Conservation (phyloP, 1,284 basidiomycete genomes). For the Flammula alnicola region DNA sequence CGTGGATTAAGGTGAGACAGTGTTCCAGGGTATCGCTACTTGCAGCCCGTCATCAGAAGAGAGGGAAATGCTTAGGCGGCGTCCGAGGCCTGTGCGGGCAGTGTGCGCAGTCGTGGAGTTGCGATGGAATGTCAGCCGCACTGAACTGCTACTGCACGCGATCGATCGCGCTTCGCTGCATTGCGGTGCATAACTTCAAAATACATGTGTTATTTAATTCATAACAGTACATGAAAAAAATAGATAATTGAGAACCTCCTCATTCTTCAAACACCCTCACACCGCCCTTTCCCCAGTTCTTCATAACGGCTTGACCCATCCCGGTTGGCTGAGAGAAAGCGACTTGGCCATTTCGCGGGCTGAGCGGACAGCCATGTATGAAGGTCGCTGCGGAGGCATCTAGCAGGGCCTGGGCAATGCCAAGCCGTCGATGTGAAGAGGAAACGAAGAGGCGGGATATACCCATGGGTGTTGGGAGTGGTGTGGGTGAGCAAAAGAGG, state of each 20-base stretch:
- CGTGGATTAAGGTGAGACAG: too few species aligned
- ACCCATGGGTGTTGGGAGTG: conserved; percentile 76
- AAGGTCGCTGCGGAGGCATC: conserved; percentile 70
- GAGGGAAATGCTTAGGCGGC: too few species aligned
- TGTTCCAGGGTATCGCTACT: too few species aligned
- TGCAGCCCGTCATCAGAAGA: too few species aligned
- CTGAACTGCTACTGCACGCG: too few species aligned
- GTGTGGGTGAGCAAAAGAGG: conserved; percentile 68
- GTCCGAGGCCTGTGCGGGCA: too few species aligned
- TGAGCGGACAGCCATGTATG: conserved; percentile 72
- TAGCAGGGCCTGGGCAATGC: conserved; percentile 68
- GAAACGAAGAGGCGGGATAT: conserved; percentile 80
- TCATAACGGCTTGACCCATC: conserved; percentile 72
- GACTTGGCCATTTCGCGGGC: conserved; percentile 70
- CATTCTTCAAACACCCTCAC: conserved; percentile 76
- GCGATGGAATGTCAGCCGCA: too few species aligned
- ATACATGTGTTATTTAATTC: neutral
- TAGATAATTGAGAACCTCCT: neutral
- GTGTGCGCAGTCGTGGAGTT: too few species aligned
- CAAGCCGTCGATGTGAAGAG: conserved; percentile 67
- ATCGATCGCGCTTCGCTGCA: too few species aligned
- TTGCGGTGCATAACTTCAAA: too few species aligned
- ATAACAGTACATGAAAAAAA: conserved; percentile 1
- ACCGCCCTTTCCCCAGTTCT: conserved; percentile 70
- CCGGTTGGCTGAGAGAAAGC: conserved; percentile 85